Percentiles rank a stretch among this genome's conserved stretches.
phyloP scores from a whole-genome alignment of 306 rosid species.

The Inga laurina region DNA sequence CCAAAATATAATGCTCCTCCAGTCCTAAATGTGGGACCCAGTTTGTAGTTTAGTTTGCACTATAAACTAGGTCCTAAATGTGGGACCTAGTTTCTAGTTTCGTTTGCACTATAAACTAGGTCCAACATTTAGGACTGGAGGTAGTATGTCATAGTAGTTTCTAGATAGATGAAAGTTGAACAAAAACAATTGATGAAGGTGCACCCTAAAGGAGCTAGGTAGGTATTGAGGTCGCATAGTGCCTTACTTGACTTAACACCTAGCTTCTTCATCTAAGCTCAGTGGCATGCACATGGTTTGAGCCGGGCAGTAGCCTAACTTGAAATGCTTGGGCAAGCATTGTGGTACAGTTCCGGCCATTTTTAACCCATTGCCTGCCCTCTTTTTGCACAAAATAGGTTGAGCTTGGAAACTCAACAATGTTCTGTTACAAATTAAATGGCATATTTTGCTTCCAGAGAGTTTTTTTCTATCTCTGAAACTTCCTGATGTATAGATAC shows the following conservation, averaged over 20 bases:
- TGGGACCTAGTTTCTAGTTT: too few relatives aligned
- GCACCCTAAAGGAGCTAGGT: not conserved
- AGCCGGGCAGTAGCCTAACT: not conserved
- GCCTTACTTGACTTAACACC: not conserved
- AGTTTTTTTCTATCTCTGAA: not conserved
- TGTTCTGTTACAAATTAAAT: constrained; percentile 9
- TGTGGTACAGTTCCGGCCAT: not conserved
- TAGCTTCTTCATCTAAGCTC: not conserved
- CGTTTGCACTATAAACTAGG: too few relatives aligned
- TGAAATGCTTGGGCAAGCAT: not conserved
- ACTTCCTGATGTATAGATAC: constrained; percentile 9
- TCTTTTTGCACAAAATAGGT: constrained; percentile 5
- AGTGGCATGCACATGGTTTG: not conserved
- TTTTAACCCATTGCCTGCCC: not conserved
- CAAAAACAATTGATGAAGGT: not conserved
- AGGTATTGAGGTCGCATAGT: not conserved
- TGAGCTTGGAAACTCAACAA: constrained; percentile 13
- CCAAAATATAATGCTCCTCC: not conserved
- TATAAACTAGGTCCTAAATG: too few relatives aligned
- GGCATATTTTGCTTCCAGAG: not conserved
- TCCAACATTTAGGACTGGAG: too few relatives aligned
- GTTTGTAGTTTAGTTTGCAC: too few relatives aligned
- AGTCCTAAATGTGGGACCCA: too few relatives aligned
- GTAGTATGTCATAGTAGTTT: not conserved
- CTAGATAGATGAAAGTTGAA: not conserved